Base-by-base conservation (phyloP, 2,329 filamentous ascomycete genomes). In the Ophiobolus disseminans region DNA sequence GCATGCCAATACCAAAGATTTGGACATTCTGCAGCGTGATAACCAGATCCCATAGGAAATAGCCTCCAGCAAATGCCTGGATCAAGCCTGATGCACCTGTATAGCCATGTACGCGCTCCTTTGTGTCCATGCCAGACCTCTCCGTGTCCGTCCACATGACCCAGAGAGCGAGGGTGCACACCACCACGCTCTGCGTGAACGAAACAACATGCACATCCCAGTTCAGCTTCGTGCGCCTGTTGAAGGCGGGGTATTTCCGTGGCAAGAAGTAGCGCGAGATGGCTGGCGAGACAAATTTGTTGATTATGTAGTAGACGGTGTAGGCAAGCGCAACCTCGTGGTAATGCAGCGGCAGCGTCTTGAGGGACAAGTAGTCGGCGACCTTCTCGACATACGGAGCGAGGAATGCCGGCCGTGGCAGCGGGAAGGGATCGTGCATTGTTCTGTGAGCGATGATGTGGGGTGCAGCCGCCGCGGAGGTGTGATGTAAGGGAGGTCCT, bases 161-260 rank as follows among this genome's bases (percentile, higher is more conserved):
- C 81, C 85, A 92, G 13, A 94, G 74, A n/a, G 89, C 88, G 23
- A 92, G 75, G 38, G 60, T 70, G 70, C 87, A 90, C 75, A 95
- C 89, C 45, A 90, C 75, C 23, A 80, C 77, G 69, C 86, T 87
- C 79, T 95, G 90, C 46, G 90, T 79, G 59, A 94, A 82, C n/a
- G 88, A 91, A 23, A 94, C 90, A 45, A 93, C 86, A 69, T 93
- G 90, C 19, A 91, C 87, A 70, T 95, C 86, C 90, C 90, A 94
- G 78, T 89, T 94, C 54, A 91, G 78, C 67, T 81, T 82, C 47
- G 87, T 89, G 45, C 82, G 80, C 20, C 78, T 75, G 39, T 85
- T 82, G 60, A 90, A 80, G 38, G 74, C 73, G 23, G 77, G 70
- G 75, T 94, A 94, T 59, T 82, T 79, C 36, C 78, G 68, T 14